Base-by-base conservation (phyloP, 805 yeast species). In the Candida takata region DNA sequence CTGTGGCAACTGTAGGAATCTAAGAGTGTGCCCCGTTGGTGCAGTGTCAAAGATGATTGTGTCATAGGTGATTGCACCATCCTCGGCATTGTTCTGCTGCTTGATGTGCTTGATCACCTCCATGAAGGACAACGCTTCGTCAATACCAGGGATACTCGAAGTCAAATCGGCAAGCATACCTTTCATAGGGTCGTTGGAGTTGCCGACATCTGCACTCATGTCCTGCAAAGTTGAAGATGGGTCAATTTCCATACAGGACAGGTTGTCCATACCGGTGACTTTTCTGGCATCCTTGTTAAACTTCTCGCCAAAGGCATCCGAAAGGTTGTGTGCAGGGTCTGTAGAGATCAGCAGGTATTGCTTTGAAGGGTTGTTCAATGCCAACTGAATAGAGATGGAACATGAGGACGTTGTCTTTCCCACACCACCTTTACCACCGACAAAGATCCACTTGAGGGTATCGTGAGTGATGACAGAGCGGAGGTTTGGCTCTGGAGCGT, bases 371-470 rank as follows among this genome's bases (percentile, higher is more conserved):
- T 94, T 81, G 38, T 72, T 68, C 42, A 83, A 62, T 13, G 98
- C 97, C 58, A 92, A 73, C 63, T 92, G 97, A 44, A 88, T 81
- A 16, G 99, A 95, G 48, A 92, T 72, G 17, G 97, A 87, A 31
- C 95, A 88, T 1, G 97, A 90, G 4, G 97, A 84, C 18, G 98
- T 92, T 44, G 99, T 92, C 60, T 92, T 92, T 53, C 99, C 99
- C 20, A 92, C 99, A 63, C 99, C 99, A 60, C 99, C 99, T 68
- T 92, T 92, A 49, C 99, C 99, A 47, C 99, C 99, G 29, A 90
- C 97, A 54, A 92, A 92, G 44, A 92, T 81, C 99, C 99, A 92
- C 55, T 84, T 84, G 55, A 92, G 73, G 10, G 82, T 61, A 27
- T 77, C 62, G 19, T 81, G 84, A 42, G 73, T 78, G 35, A 83